phyloP scores from a whole-genome alignment of 2,329 filamentous ascomycete species.

The Botrytis elliptica region DNA sequence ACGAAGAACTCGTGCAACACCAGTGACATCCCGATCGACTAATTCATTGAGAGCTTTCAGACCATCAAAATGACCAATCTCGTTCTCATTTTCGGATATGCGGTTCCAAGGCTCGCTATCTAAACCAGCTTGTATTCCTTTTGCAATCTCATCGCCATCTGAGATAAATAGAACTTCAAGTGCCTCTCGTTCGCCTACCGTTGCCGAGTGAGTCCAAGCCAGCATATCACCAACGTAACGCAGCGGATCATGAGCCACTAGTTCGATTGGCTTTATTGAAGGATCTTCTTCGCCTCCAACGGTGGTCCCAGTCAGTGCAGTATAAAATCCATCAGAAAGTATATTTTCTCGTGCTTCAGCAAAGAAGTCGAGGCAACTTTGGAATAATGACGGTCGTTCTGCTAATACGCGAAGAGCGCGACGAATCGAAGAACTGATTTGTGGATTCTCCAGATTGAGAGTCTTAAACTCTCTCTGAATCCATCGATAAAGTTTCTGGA shows the following conservation, averaged over 20 bases:
- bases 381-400: conserved; percentile 85
- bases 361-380: conserved; percentile 90
- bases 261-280: conserved; percentile 83
- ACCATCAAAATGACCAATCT: conserved; percentile 68
- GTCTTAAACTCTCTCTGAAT: conserved; percentile 90
- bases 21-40: conserved; percentile 80
- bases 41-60: conserved; percentile 79
- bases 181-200: conserved; percentile 90
- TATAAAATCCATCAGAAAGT: conserved; percentile 84
- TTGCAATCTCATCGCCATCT: conserved; percentile 84
- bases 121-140: conserved; percentile 74
- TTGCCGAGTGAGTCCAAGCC: conserved; percentile 91
- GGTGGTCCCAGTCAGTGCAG: conserved; percentile 74
- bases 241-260: conserved; percentile 86
- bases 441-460: conserved; percentile 89
- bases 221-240: conserved; percentile 97
- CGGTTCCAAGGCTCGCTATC: conserved; percentile 83
- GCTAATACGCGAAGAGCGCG: conserved; percentile 82
- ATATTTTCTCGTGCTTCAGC: conserved; percentile 85
- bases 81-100: conserved; percentile 56
- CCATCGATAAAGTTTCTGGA: conserved; percentile 96
- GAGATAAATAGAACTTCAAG: conserved; percentile 88
- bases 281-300: conserved; percentile 57
- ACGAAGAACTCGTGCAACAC: conserved; percentile 78
- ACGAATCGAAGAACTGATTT: conserved; percentile 82